phyloP scores from a whole-genome alignment of 2,329 filamentous ascomycete species.

The Emmonsiellopsis sp. region DNA sequence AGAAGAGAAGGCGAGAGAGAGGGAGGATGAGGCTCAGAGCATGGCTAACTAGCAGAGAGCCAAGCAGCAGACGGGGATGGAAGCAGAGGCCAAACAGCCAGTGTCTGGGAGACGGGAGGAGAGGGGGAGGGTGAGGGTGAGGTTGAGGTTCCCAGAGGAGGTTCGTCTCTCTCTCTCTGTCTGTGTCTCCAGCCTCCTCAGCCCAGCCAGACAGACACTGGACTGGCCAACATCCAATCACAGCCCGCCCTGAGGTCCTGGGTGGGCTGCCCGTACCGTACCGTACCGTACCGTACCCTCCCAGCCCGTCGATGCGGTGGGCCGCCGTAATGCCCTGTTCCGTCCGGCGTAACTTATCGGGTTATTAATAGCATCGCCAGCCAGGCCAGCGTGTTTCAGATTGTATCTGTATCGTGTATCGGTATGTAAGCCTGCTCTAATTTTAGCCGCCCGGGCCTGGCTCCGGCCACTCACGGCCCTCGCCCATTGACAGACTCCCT shows the following conservation, averaged over 20 bases:
- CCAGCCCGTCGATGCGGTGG: not conserved
- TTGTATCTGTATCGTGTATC: not conserved
- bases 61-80: not conserved
- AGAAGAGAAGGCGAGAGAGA: slow-evolving; percentile 6
- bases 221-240: slow-evolving; percentile 3
- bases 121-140: slow-evolving; percentile 6
- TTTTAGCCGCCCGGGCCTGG: not conserved
- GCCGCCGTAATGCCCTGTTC: too few relatives aligned
- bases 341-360: too few relatives aligned
- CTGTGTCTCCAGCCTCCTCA: too few relatives aligned
- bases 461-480: not conserved
- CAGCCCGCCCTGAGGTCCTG: not conserved
- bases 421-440: not conserved
- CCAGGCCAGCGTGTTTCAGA: not conserved
- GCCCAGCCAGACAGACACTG: not conserved
- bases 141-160: not conserved
- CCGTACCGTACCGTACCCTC: not conserved
- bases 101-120: slow-evolving; percentile 10
- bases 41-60: not conserved
- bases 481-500: not conserved
- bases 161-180: too few relatives aligned
- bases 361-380: too few relatives aligned
- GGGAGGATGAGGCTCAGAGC: not conserved
- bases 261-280: not conserved
- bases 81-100: slow-evolving; percentile 7